Conservation (phyloP, 176 grass and related monocot species). For the Oryza australiensis region DNA sequence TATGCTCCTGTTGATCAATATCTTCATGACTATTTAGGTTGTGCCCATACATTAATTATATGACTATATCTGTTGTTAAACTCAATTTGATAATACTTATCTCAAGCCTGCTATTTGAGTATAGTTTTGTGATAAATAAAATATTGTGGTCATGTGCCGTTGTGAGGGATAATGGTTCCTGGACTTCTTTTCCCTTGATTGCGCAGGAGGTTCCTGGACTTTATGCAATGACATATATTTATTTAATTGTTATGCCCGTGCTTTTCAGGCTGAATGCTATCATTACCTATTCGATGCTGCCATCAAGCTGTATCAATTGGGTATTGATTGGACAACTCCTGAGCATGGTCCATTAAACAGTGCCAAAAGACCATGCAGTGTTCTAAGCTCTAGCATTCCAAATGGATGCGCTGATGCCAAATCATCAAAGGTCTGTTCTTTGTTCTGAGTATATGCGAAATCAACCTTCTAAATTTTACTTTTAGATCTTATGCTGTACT, state of each 20-base stretch:
- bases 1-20: neutral
- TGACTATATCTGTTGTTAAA: neutral
- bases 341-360: constrained; percentile 62
- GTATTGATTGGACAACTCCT: constrained; percentile 84
- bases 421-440: constrained; percentile 64
- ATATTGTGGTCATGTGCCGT: neutral
- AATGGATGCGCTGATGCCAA: constrained; percentile 50
- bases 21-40: constrained; percentile 12
- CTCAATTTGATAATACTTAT: neutral
- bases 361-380: constrained; percentile 40
- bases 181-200: neutral
- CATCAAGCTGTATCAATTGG: constrained; percentile 83
- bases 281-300: constrained; percentile 97
- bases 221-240: constrained; percentile 4
- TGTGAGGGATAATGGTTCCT: neutral
- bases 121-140: neutral
- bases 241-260: neutral
- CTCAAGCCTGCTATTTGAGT: neutral
- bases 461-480: neutral
- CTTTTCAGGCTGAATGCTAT: constrained; percentile 92
- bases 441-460: constrained; percentile 21
- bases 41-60: neutral
- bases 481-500: neutral
- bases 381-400: constrained; percentile 32
- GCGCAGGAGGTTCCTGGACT: no score